phyloP scores from a whole-genome alignment of 495 filamentous ascomycete genomes.

The Trichoderma orchidacearum region DNA sequence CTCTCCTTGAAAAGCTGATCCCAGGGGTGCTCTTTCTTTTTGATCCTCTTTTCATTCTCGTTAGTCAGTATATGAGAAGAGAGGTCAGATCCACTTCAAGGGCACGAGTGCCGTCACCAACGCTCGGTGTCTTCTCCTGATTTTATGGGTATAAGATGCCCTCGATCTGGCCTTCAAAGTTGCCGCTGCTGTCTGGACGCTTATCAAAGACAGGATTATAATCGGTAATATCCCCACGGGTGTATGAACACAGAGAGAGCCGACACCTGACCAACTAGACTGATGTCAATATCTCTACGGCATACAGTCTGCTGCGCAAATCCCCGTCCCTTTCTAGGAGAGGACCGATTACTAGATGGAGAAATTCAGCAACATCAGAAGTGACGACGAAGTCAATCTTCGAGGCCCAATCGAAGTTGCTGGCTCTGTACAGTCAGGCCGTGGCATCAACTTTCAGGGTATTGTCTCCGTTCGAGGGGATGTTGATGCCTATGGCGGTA shows the following conservation, averaged over 20 bases:
- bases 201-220: not conserved
- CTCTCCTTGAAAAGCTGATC: not conserved
- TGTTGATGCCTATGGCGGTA: conserved; percentile 24
- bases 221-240: not conserved
- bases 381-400: conserved; percentile 14
- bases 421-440: conserved; percentile 23
- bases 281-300: too few relatives aligned
- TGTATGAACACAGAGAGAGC: not conserved
- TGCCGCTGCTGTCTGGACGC: not conserved
- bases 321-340: too few relatives aligned
- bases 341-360: too few relatives aligned
- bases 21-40: not conserved
- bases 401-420: conserved; percentile 22
- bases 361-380: conserved; percentile 19
- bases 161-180: not conserved
- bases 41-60: not conserved
- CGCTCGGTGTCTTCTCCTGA: not conserved
- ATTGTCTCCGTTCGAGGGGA: conserved; percentile 19
- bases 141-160: not conserved
- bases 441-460: conserved; percentile 15
- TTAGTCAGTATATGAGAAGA: too few relatives aligned
- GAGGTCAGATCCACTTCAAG: not conserved
- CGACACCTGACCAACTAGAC: not conserved
- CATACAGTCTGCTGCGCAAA: too few relatives aligned
- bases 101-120: not conserved